Evolutionary conservation across 1,284 basidiomycete genomes (phyloP).

Genomic region (Meira miltonrushii): DNA sequence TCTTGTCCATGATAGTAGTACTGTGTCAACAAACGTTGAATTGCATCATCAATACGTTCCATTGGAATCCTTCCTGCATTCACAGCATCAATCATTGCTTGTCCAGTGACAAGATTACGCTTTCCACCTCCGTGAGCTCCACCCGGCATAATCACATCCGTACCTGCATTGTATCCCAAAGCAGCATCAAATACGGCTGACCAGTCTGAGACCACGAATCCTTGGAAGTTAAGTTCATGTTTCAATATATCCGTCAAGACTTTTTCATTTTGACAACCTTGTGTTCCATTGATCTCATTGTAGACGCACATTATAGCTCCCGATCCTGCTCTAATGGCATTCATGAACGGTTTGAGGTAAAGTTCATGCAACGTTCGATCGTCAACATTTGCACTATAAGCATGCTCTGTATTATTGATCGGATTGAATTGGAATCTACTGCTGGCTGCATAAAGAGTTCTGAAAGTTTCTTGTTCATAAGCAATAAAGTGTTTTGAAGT

Average conservation of each 20-base stretch:
- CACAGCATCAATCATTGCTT: constrained; percentile 62
- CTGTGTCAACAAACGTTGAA: constrained; percentile 48
- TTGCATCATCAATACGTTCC: constrained; percentile 57
- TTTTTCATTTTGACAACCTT: constrained; percentile 65
- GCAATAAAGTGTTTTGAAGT: constrained; percentile 53
- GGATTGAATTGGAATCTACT: not conserved
- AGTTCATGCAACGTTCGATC: constrained; percentile 65
- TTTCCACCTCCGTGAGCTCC: constrained; percentile 23
- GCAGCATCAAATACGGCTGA: not conserved
- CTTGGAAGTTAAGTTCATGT: constrained; percentile 71
- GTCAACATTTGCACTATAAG: constrained; percentile 60
- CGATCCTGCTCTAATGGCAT: constrained; percentile 55
- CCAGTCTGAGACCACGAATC: constrained; percentile 59
- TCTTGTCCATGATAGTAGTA: constrained; percentile 27
- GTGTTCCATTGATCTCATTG: constrained; percentile 64
- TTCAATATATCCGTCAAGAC: constrained; percentile 67
- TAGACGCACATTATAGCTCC: constrained; percentile 54
- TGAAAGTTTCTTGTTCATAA: constrained; percentile 49
- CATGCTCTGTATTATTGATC: not conserved
- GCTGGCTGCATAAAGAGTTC: constrained; percentile 21
- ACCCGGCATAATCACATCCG: constrained; percentile 61
- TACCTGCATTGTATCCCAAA: constrained; percentile 60
- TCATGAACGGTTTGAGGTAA: constrained; percentile 55
- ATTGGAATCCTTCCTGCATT: constrained; percentile 65
- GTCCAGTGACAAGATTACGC: constrained; percentile 58